phyloP scores from a whole-genome alignment of 345 rosid genomes.

The Acer negundo region DNA sequence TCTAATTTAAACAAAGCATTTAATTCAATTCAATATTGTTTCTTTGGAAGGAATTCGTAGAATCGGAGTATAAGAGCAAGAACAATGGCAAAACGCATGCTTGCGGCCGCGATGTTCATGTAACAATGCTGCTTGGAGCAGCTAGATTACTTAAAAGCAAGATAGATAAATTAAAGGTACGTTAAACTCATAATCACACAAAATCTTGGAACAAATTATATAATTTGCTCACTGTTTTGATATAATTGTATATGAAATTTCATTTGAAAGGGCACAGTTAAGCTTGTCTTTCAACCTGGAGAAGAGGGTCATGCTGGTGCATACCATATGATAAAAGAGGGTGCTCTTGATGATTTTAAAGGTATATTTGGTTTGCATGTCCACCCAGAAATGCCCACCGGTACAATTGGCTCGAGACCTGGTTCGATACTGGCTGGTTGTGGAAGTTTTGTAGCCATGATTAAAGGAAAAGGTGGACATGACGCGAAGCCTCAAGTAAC shows the following conservation, averaged over 20 bases:
- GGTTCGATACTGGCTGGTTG: slow-evolving; percentile 55
- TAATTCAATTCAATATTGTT: background rate
- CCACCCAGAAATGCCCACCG: slow-evolving; percentile 36
- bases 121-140: slow-evolving; percentile 54
- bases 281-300: slow-evolving; percentile 55
- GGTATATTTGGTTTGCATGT: slow-evolving; percentile 57
- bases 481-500: slow-evolving; percentile 48
- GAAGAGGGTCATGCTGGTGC: slow-evolving; percentile 38
- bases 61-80: slow-evolving; percentile 52
- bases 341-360: slow-evolving; percentile 47
- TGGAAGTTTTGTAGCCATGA: slow-evolving; percentile 39
- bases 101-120: slow-evolving; percentile 58
- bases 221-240: too few relatives aligned
- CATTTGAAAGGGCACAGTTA: slow-evolving; percentile 42
- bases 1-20: too few relatives aligned
- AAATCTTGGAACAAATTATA: background rate
- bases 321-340: slow-evolving; percentile 50
- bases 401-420: slow-evolving; percentile 47
- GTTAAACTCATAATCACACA: background rate
- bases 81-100: slow-evolving; percentile 55
- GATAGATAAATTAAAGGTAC: slow-evolving; percentile 39
- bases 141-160: slow-evolving; percentile 42
- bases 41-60: slow-evolving; percentile 40
- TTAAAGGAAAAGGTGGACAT: slow-evolving; percentile 52
- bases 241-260: background rate